Base-by-base conservation (phyloP, 345 rosid species). In the Sonneratia caseolaris region DNA sequence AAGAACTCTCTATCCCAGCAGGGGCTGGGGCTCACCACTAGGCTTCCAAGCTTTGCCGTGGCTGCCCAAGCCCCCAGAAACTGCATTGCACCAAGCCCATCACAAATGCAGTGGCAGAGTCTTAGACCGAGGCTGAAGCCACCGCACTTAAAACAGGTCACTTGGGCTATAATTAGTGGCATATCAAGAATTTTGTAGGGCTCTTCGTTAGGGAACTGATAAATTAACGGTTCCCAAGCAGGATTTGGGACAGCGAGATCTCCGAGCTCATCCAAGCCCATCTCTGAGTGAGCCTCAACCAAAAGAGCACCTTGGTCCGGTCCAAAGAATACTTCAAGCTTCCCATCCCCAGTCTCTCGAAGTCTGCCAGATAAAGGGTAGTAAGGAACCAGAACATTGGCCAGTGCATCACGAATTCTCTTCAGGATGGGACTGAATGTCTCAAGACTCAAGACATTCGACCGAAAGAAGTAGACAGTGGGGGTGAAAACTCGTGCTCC, bases 81-180 rank as follows among this genome's bases (percentile, higher is more conserved):
- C 75, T 89, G 93, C 97, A 94, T 94, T 1, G 98, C 98, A 15
- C 97, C 97, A 19, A 91, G 77, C 67, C 97, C 98, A 73, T 91
- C 97, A 18, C 89, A 91, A 69, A 90, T 91, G 79, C 96, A 94
- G 70, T 91, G 97, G 75, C 95, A 94, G 21, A 94, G 90, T 71
- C 97, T 86, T 19, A 91, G 77, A 49, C 95, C 98, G 14, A 91
- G 83, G 80, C 96, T 86, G 74, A 90, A 88, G 0, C 97, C 96
- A 72, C 96, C 98, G 64, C 96, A 91, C 6, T 86, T 70, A 71
- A 94, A 94, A 57, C 79, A 71, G 55, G 98, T 94, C 35, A 87
- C 87, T 81, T 94, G 97, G 47, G 87, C 97, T 66, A 91, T 86
- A 69, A 94, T 82, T 55, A 94, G 79, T 0, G 97, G 98, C 96